Conservation (phyloP, 352 stramenopile species). For the Phytopythium kandeliae region DNA sequence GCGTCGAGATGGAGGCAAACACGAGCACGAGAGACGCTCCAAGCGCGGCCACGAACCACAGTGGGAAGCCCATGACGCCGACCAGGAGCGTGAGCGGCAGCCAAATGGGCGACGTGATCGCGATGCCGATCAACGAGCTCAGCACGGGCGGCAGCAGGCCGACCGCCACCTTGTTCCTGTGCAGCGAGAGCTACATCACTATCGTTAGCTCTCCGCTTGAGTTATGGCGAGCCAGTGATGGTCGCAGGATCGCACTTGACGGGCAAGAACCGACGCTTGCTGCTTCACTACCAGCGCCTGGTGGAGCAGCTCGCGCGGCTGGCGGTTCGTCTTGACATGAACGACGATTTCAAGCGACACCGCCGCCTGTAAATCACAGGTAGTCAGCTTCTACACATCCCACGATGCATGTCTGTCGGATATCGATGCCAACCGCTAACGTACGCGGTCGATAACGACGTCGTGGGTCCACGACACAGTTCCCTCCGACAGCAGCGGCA, state of each 20-base stretch:
- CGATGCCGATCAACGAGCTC: slow-evolving; percentile 35
- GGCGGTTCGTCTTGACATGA: slow-evolving; percentile 31
- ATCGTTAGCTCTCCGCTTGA: background rate
- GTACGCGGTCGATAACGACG: slow-evolving; percentile 23
- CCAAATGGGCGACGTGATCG: slow-evolving; percentile 49
- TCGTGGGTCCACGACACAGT: slow-evolving; percentile 31
- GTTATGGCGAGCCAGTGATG: background rate
- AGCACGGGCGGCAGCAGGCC: slow-evolving; percentile 39
- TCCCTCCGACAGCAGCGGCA: slow-evolving; percentile 43
- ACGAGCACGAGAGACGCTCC: slow-evolving; percentile 35
- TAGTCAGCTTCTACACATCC: background rate
- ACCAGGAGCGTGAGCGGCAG: slow-evolving; percentile 48
- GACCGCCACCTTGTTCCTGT: slow-evolving; percentile 51
- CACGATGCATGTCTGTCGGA: background rate
- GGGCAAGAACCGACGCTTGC: slow-evolving; percentile 22
- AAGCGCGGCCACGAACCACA: slow-evolving; percentile 50
- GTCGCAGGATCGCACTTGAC: slow-evolving; percentile 23
- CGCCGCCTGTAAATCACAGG: background rate
- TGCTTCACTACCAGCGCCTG: slow-evolving; percentile 35
- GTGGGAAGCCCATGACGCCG: slow-evolving; percentile 46
- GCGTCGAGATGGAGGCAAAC: slow-evolving; percentile 42
- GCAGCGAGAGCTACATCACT: slow-evolving; percentile 33
- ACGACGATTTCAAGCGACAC: slow-evolving; percentile 22
- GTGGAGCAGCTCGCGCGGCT: slow-evolving; percentile 35
- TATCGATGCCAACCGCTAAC: background rate